Conservation (phyloP, 2,329 filamentous ascomycete genomes). For the Cercospora sesami region DNA sequence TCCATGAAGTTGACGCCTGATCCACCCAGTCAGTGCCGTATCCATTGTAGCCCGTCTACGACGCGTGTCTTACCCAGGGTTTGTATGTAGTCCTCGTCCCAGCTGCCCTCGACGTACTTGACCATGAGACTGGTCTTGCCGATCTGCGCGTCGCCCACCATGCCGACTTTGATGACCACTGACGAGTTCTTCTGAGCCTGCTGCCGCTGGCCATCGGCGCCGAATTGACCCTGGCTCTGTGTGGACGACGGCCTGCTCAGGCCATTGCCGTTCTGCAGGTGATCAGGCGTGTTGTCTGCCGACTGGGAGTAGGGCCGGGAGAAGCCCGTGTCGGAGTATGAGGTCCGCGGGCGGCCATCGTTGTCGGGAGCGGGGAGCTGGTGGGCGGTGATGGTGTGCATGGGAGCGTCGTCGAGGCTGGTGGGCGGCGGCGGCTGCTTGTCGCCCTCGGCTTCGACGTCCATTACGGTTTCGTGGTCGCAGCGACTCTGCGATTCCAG, state of each 20-base stretch:
- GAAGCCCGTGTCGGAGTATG: conserved; percentile 54
- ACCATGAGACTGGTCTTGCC: conserved; percentile 99
- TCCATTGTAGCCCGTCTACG: background rate
- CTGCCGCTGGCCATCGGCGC: conserved; percentile 39
- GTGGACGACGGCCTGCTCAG: conserved; percentile 38
- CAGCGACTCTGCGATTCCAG: conserved; percentile 2
- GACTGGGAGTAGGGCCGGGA: conserved; percentile 48
- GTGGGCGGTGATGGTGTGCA: conserved; percentile 50
- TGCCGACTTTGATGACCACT: conserved; percentile 98
- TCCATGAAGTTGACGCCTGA: conserved; percentile 98
- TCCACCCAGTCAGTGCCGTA: conserved; percentile 12
- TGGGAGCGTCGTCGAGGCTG: conserved; percentile 50
- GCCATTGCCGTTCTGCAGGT: conserved; percentile 36
- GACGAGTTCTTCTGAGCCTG: conserved; percentile 54
- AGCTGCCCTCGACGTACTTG: conserved; percentile 98
- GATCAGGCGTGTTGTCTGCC: conserved; percentile 44
- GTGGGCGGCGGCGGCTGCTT: conserved; percentile 24
- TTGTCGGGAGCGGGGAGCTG: conserved; percentile 44
- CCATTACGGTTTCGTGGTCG: conserved; percentile 21
- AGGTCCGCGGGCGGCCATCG: conserved; percentile 51
- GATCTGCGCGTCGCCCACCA: conserved; percentile 98
- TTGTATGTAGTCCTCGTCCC: conserved; percentile 99
- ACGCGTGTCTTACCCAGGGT: conserved; percentile 66
- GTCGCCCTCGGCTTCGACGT: conserved; percentile 26
- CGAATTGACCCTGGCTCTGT: conserved; percentile 35